Conservation (phyloP, 75 land plant genomes). For the Pseudotsuga menziesii region DNA sequence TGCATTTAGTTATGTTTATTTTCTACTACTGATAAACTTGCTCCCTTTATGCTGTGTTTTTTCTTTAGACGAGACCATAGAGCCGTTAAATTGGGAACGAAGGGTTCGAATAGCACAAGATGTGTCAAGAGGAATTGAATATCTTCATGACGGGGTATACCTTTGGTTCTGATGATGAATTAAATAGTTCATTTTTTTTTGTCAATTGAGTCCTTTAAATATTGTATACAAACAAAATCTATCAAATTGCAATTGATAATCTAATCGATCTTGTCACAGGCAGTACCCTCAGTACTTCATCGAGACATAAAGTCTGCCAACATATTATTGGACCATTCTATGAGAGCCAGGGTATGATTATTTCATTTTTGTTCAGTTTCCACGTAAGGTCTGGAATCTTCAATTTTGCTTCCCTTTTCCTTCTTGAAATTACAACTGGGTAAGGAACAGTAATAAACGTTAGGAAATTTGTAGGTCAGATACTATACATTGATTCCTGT, state of each 20-base stretch:
- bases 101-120: conserved; percentile 85
- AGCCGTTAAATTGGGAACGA: conserved; percentile 75
- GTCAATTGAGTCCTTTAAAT: neutral
- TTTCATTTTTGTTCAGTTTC: neutral
- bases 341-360: conserved; percentile 85
- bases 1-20: neutral
- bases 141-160: conserved; percentile 97
- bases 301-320: conserved; percentile 97
- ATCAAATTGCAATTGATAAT: neutral
- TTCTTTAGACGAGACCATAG: conserved; percentile 49
- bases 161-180: neutral
- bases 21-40: neutral
- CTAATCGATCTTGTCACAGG: conserved; percentile 46
- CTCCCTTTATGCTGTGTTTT: neutral
- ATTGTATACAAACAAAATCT: neutral
- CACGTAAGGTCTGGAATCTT: neutral
- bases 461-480: neutral
- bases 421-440: neutral
- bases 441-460: neutral
- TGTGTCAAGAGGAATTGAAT: conserved; percentile 88
- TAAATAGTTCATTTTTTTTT: conserved; percentile 5
- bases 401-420: neutral
- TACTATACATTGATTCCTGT: neutral
- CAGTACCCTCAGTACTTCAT: conserved; percentile 92
- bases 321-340: conserved; percentile 79